phyloP scores from a whole-genome alignment of 805 yeast genomes.

The Cyberlindnera galapagoensis region DNA sequence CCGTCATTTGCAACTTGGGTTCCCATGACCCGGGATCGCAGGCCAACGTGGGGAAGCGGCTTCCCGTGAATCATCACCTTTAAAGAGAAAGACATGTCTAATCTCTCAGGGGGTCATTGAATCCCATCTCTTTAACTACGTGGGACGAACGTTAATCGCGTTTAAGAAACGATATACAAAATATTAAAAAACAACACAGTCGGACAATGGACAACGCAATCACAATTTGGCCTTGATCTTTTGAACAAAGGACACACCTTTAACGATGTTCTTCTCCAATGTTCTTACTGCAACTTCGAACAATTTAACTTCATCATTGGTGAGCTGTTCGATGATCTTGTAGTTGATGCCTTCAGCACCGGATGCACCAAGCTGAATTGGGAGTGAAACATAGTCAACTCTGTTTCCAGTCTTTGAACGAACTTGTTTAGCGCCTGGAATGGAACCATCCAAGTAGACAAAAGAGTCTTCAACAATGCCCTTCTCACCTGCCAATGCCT shows the following conservation, averaged over 20 bases:
- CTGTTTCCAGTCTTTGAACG: slow-evolving; percentile 16
- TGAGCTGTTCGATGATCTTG: slow-evolving; percentile 42
- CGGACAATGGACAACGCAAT: too few relatives aligned
- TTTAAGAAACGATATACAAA: too few relatives aligned
- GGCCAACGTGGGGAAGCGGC: too few relatives aligned
- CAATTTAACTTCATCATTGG: slow-evolving; percentile 48
- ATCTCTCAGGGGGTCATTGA: too few relatives aligned
- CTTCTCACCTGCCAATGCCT: slow-evolving; percentile 27
- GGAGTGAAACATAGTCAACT: slow-evolving; percentile 52
- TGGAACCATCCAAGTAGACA: slow-evolving; percentile 38
- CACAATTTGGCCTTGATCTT: slow-evolving; percentile 20
- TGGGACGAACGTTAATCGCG: too few relatives aligned
- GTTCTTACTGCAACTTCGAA: slow-evolving; percentile 49
- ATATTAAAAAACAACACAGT: too few relatives aligned
- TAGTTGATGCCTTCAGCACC: slow-evolving; percentile 55
- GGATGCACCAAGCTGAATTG: slow-evolving; percentile 44
- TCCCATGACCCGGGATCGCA: too few relatives aligned
- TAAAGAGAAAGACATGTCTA: too few relatives aligned
- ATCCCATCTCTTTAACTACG: too few relatives aligned
- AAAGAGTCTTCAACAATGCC: slow-evolving; percentile 41
- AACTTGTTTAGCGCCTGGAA: slow-evolving; percentile 20
- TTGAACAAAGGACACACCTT: slow-evolving; percentile 46
- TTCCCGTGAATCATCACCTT: too few relatives aligned
- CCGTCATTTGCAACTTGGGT: too few relatives aligned
- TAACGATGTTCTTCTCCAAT: slow-evolving; percentile 47